Base-by-base conservation (phyloP, 2,329 filamentous ascomycete genomes). In the Ustulina deusta region DNA sequence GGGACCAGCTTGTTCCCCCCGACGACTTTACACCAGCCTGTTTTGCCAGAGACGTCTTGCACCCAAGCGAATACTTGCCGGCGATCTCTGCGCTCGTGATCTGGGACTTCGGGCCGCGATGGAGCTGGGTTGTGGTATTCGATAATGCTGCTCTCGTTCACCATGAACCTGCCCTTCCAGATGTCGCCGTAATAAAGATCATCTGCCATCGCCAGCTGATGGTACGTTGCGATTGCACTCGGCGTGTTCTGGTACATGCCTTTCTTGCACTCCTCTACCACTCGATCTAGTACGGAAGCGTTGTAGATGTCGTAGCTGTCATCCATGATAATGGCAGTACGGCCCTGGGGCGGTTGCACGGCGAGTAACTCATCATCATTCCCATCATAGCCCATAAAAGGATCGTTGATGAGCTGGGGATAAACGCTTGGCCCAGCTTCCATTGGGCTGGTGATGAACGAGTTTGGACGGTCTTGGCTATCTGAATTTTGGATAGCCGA, bases 181-280 rank as follows among this genome's bases (percentile, higher is more conserved):
- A 49, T 49, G 4, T 40, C 22, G 2, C 15, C 9, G 32, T 56
- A 64, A n/a, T 15, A 56, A 2, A 64, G 61, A 17, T 64, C 40
- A n/a, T 67, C 61, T 7, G 61, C 61, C 55, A 67, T 64, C 6
- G 1, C 34, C 1, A 56, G 0, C 34, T 67, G 65, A 51, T 67
- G 65, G 15, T 40, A 51, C 3, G 49, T 64, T n/a, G 7, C n/a
- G 34, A 67, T 64, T 3, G 49, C 34, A 9, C 0, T 1, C 10
- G 55, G 34, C 1, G 61, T 56, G 22, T 58, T 61, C 1, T 6
- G 20, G 20, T 22, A 40, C 1, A 2, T 6, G 36, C 9, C 6
- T 0, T 22, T 38, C 9, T 4, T 7, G 22, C 51, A 54, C 13
- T 38, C 10, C 1, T 15, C 15, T 25, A 2, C 15, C 3, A 64